Conservation (phyloP, 2,329 filamentous ascomycete species). For the Fusarium verticillioides region DNA sequence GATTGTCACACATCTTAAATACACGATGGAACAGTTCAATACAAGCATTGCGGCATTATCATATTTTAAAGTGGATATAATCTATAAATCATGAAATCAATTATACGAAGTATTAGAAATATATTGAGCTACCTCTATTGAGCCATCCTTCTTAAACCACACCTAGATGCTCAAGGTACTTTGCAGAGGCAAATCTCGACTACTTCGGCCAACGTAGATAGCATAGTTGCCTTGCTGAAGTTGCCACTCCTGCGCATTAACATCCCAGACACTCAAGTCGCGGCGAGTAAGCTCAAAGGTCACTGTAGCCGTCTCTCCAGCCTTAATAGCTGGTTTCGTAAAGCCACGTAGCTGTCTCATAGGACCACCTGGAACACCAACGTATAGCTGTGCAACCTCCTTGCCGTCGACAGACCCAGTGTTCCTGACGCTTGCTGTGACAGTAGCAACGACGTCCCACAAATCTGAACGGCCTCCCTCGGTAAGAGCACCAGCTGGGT, state of each 20-base stretch:
- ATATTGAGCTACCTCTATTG: neutral
- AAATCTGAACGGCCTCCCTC: conserved; percentile 1
- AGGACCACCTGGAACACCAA: neutral
- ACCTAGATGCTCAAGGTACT: neutral
- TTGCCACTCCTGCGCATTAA: conserved; percentile 11
- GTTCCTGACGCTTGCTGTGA: neutral
- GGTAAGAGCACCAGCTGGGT: neutral
- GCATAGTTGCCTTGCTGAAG: conserved; percentile 8
- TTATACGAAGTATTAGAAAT: accelerated
- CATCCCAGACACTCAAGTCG: conserved; percentile 14
- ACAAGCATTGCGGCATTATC: accelerated
- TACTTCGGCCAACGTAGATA: conserved; percentile 6
- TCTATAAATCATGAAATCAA: no score
- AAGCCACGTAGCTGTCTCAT: conserved; percentile 10
- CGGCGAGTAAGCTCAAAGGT: neutral
- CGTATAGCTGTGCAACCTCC: conserved; percentile 13
- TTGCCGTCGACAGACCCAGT: neutral
- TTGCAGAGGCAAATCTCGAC: conserved; percentile 7
- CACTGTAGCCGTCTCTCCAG: neutral
- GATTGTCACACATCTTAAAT: accelerated
- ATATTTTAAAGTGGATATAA: accelerated
- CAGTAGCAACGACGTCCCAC: conserved; percentile 3
- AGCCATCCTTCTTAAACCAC: accelerated
- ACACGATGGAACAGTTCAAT: neutral
- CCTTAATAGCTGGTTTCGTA: neutral